Evolutionary conservation across 202 grass and related monocot genomes (phyloP), one percentile per base, ranked within the genome.

Genomic region (Dendrocalamus latiflorus): DNA sequence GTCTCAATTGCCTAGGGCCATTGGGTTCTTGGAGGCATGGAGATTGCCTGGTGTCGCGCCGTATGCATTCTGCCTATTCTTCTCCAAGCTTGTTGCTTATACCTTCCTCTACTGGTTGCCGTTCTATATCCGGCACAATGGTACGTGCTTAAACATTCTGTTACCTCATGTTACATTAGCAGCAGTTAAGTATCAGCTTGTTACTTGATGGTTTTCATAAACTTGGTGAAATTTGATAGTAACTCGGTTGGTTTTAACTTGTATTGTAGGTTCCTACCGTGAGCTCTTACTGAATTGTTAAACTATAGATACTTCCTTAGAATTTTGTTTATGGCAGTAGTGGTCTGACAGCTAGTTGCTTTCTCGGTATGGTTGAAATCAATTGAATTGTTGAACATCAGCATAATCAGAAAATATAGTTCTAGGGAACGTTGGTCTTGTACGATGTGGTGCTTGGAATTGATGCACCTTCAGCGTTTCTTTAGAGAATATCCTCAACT

Each of bases 91-190:
- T 68, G 94, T 97, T 38, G 94, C 91, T 21, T 93, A 97, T 68
- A 97, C 94, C 5, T 97, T 97, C 83, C 87, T 97, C 50, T 97
- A 97, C 77, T 93, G 91, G 89, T 74, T 97, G 75, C 91, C 94
- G 8, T 93, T 97, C 84, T 97, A 97, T 58, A 93, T 97, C 75
- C 47, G 84, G n/a, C 81, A 97, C 13, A 97, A 91, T 67, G 94
- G 94, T 97, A 84, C n/a, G 61, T 51, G 5, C 20, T 41, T 41
- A 45, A 21, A n/a, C 25, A 47, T 83, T 76, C 6, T 47, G 16
- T 58, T 84, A 44, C 37, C 44, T 67, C 2, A 28, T 88, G 2
- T 42, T 25, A 4, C 21, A 24, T 51, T 47, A 54, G 34, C 3
- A 28, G 16, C 42, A 47, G 9, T 37, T 21, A 44, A 39, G 1